Evolutionary conservation across 345 rosid genomes (phyloP), one percentile per base, ranked within the genome.

Genomic region (Theobroma cacao): DNA sequence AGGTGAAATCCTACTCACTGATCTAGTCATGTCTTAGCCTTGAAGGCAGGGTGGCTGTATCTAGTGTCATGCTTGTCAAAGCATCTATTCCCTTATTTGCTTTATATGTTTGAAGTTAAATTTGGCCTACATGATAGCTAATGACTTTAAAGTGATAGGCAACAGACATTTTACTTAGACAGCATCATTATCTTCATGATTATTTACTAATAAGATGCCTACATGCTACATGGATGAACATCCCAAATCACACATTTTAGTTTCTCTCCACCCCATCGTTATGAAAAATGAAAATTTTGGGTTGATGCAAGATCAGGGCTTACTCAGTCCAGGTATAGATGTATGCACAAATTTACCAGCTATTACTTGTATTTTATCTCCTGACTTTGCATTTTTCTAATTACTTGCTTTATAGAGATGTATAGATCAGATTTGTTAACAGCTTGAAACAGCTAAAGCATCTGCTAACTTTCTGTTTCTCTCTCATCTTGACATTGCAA

Each of bases 191-290:
- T 70, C 41, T 34, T 30, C 10, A 70, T 70, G 75, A 75, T 67
- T 67, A 47, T 34, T 75, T 59, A 30, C 65, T 75, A 36, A 69
- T 75, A 47, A 80, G 45, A 45, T 69, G 74, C 74, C 36, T 28
- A 12, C 40, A 28, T 13, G 55, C 30, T 5, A 43, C 43, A 24
- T n/a, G 9, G 36, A 69, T 69, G 56, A 47, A 69, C 7, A 28
- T 28, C 56, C 56, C 22, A 45, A 68, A 47, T 47, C 28, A 24
- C 7, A 45, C 13, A 45, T 47, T 69, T 68, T 68, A 48, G 34
- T 48, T 68, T 68, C 33, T 68, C 55, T 68, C 18, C 55, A 67
- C 55, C 5, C 12, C 24, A 67, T 22, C 34, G 26, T 67, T 43
- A 45, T 24, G 22, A 24, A 68, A 60, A 66, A 18, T 41, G 52